phyloP scores from a whole-genome alignment of 352 stramenopile genomes.

The Phytophthora foliorum region DNA sequence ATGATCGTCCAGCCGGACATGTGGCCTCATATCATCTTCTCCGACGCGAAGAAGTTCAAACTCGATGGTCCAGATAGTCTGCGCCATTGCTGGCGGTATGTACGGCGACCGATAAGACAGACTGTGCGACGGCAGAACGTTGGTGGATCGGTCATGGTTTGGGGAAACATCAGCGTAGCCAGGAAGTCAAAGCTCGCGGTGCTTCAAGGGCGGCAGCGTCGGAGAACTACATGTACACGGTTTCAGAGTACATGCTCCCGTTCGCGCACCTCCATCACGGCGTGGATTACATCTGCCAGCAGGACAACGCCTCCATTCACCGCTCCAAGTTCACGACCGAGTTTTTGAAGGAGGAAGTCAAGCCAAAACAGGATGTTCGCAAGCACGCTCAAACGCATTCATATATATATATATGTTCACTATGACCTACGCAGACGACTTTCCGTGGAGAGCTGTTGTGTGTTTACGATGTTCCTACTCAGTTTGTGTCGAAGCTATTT shows the following conservation, averaged over 20 bases:
- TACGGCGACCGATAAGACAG: not conserved
- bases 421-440: no score
- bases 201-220: not conserved
- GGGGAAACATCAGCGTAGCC: not conserved
- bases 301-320: not conserved
- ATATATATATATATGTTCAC: no score
- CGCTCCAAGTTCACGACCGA: not conserved
- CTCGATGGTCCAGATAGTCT: constrained; percentile 22
- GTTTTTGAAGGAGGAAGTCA: not conserved
- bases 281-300: not conserved
- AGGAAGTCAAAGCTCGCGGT: not conserved
- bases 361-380: no score
- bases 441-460: no score
- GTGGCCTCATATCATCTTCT: constrained; percentile 13
- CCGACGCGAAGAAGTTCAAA: constrained; percentile 24
- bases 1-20: constrained; percentile 10
- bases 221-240: not conserved
- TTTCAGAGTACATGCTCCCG: not conserved
- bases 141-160: no score
- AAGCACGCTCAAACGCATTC: no score
- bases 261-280: not conserved
- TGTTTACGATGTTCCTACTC: no score
- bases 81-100: constrained; percentile 12
- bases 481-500: no score
- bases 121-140: constrained; percentile 7